These are phyloP conservation scores for Epichloe brachyelytri DNA, from an alignment of 2,329 filamentous ascomycete species.

Conservation along the genomic window DNA sequence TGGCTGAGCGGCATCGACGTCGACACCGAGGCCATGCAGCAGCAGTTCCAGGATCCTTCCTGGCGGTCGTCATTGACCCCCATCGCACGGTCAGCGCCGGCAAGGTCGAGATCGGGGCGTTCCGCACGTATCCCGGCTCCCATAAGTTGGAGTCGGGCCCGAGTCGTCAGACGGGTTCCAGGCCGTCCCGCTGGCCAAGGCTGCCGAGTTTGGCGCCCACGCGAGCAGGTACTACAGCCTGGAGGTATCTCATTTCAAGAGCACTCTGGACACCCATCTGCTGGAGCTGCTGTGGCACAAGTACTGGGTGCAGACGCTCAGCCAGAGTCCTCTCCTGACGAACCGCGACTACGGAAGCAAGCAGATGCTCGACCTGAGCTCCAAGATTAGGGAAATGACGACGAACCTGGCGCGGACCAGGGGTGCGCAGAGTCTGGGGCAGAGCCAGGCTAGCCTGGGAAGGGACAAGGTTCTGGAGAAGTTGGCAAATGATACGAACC, in stretches of 20 bases:
- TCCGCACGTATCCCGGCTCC: conserved; percentile 73
- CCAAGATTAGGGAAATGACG: conserved; percentile 62
- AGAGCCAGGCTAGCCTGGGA: conserved; percentile 12
- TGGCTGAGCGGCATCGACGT: conserved; percentile 98
- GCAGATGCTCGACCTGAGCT: conserved; percentile 78
- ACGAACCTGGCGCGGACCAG: conserved; percentile 15
- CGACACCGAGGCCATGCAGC: conserved; percentile 72
- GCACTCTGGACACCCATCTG: conserved; percentile 73
- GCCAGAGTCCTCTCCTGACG: conserved; percentile 76
- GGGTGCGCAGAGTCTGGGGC: conserved; percentile 13
- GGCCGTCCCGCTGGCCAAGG: conserved; percentile 81
- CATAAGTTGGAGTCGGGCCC: conserved; percentile 39
- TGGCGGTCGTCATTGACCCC: conserved; percentile 92
- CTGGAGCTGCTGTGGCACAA: conserved; percentile 94
- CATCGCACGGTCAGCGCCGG: conserved; percentile 89
- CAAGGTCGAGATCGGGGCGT: conserved; percentile 95
- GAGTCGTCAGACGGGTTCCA: conserved; percentile 45
- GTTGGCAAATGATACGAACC: conserved; percentile 45
- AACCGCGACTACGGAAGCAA: conserved; percentile 90
- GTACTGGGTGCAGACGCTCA: conserved; percentile 95
- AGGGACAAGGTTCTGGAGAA: conserved; percentile 41
- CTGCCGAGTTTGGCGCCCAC: conserved; percentile 91
- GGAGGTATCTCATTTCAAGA: conserved; percentile 90
- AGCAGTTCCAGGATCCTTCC: conserved; percentile 76
- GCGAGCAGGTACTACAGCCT: conserved; percentile 82